Conservation (phyloP, 768 basidiomycete species). For the Phanerochaete sordida region DNA sequence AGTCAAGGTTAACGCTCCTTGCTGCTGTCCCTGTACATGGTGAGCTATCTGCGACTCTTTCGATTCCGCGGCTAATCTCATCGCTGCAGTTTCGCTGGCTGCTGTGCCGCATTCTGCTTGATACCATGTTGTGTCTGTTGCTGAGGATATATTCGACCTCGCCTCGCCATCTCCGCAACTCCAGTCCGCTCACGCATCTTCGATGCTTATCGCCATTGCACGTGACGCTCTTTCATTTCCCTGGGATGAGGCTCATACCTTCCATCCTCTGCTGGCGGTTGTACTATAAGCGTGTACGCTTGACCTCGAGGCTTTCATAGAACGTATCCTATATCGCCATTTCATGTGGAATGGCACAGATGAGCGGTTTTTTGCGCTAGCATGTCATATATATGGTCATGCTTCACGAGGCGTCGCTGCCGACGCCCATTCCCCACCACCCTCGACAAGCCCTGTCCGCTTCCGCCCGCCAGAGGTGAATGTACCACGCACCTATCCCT, state of each 20-base stretch:
- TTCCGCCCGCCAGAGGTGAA: slow-evolving; percentile 4
- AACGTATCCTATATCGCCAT: slow-evolving; percentile 8
- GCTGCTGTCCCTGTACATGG: slow-evolving; percentile 7
- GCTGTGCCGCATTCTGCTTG: slow-evolving; percentile 3
- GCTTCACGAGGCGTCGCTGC: not conserved
- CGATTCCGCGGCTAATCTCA: not conserved
- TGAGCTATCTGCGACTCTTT: not conserved
- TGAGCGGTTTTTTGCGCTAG: slow-evolving; percentile 9
- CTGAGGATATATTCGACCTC: not conserved
- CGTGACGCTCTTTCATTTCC: slow-evolving; percentile 10
- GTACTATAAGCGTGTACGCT: not conserved
- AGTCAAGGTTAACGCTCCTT: not conserved
- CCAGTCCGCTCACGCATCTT: not conserved
- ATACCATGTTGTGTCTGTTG: slow-evolving; percentile 5
- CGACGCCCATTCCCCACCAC: not conserved
- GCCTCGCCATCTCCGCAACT: not conserved
- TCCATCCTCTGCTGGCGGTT: not conserved
- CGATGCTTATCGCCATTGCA: not conserved
- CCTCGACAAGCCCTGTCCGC: not conserved
- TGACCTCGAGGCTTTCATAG: slow-evolving; percentile 24
- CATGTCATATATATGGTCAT: slow-evolving; percentile 16
- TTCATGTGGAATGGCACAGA: slow-evolving; percentile 3
- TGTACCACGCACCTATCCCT: slow-evolving; percentile 19
- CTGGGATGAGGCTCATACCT: slow-evolving; percentile 4
- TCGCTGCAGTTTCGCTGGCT: slow-evolving; percentile 1